Evolutionary conservation across 306 rosid species (phyloP).

Genomic region (Vicia sativa): DNA sequence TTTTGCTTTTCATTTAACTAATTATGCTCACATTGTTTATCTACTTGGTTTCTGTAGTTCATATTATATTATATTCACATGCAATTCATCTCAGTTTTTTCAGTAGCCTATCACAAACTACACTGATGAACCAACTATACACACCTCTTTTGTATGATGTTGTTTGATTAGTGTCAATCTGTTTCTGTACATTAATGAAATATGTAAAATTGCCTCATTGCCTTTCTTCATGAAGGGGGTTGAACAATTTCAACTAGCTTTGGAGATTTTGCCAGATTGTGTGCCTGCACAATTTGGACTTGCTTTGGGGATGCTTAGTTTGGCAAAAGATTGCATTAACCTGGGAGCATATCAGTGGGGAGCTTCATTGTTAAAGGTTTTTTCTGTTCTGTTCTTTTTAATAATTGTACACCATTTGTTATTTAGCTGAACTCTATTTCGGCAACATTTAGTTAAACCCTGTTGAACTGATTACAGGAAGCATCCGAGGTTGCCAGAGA

Average conservation of each 20-base stretch:
- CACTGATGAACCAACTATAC: constrained; percentile 7
- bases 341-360: constrained; percentile 88
- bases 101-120: not conserved
- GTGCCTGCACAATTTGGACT: constrained; percentile 85
- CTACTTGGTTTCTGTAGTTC: not conserved
- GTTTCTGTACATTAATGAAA: constrained; percentile 20
- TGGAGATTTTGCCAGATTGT: constrained; percentile 66
- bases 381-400: constrained; percentile 31
- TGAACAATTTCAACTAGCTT: constrained; percentile 79
- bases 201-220: constrained; percentile 30
- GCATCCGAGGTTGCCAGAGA: constrained; percentile 67
- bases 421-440: constrained; percentile 28
- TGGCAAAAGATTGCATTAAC: constrained; percentile 72
- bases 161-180: constrained; percentile 24
- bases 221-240: constrained; percentile 68
- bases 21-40: constrained; percentile 2
- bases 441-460: constrained; percentile 28
- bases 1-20: not conserved
- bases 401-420: constrained; percentile 10
- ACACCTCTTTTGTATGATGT: constrained; percentile 21
- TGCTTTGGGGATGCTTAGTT: constrained; percentile 80
- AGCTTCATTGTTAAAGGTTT: constrained; percentile 76
- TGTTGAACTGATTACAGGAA: constrained; percentile 63
- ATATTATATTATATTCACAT: constrained; percentile 1
- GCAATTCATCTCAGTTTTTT: constrained; percentile 6